Base-by-base conservation (phyloP, 139 green algal species). In the Coelastrella sp. region DNA sequence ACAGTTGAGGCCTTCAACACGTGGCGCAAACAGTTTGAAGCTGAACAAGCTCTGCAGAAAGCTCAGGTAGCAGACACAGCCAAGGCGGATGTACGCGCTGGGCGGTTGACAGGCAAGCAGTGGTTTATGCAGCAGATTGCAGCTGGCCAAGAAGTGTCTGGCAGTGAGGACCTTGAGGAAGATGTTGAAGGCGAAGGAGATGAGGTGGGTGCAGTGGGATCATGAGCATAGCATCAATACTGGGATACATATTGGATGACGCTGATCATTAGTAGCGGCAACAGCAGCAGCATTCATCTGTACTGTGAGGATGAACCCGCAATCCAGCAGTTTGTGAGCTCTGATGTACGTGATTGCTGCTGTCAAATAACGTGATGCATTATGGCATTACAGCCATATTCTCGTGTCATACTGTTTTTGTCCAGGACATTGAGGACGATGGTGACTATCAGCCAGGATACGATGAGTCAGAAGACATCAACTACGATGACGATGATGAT, bases 1-100 rank as follows among this genome's bases (percentile, higher is more conserved):
- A 97, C 95, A 30, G 45, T 88, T 3, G 94, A 95, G 77, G 90
- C 83, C 15, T 98, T 98, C 64, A 66, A 66, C 3, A 86, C 73
- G 2, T 98, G 95, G 95, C 92, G 94, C 89, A 82, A 40, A 60
- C 68, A 50, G 40, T 91, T 89, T 85, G 90, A 93, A 17, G 88
- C 85, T 3, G 88, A 91, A 41, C 32, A 78, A 69, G 87, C 85
- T 3, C 86, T 86, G 6, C 79, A 85, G 60, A 67, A 21, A 85
- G 69, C 40, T 11, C 41, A 59, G 40, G 21, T 40, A 63, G 69
- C 48, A 71, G 35, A 69, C 13, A 17, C 15, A 11, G 38, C 38
- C 19, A 82, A 69, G 63, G 67, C 35, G 32, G 80, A 81, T 27
- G 82, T 86, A 19, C 66, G 37, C 27, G 64, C 81, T 34, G 53